Base-by-base conservation (phyloP, 2,329 filamentous ascomycete species). In the Torrubiella hemipterigena region DNA sequence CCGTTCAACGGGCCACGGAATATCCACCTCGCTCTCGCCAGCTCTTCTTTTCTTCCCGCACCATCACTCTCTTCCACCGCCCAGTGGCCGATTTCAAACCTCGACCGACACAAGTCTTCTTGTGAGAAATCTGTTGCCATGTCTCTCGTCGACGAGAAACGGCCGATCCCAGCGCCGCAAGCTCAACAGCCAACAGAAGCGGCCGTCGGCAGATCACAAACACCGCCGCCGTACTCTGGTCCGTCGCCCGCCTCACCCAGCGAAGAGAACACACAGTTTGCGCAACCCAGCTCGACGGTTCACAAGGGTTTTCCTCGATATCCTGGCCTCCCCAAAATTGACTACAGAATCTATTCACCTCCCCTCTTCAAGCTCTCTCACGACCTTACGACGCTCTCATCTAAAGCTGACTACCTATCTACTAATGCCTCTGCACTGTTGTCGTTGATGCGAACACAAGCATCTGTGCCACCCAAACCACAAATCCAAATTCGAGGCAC, bases 391-490 rank as follows among this genome's bases (percentile, higher is more conserved):
- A 59, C 57, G 7, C 56, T 72, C 34, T 58, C 56, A 15, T 63
- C 62, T 30, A 56, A 59, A 25, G 59, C 63, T 2, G 56, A 58
- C n/a, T 61, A 65, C 40, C 53, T 72, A 4, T 67, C 63, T 5
- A 51, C 54, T 35, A 63, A 63, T 33, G 55, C 56, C 17, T 45
- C 47, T 11, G 63, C 62, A 6, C 52, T 74, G 20, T 50, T 58
- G 5, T 48, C 59, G 4, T 51, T 73, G 15, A 44, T 73, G 17
- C 60, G 63, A 21, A 45, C 51, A 19, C 61, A 71, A 33, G 60
- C 66, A 11, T 60, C 61, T 2, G 53, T 73, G 1, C 69, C 69
- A 14, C 69, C 69, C 6, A 73, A 73, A 43, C 67, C 64, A 0
- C 56, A 65, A 38, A 57, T 73, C 15, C 56, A 62, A 32, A 58